Percentiles rank a stretch among this genome's conserved stretches.
Conservation (phyloP, 345 rosid species). For the Lepidium africanum region DNA sequence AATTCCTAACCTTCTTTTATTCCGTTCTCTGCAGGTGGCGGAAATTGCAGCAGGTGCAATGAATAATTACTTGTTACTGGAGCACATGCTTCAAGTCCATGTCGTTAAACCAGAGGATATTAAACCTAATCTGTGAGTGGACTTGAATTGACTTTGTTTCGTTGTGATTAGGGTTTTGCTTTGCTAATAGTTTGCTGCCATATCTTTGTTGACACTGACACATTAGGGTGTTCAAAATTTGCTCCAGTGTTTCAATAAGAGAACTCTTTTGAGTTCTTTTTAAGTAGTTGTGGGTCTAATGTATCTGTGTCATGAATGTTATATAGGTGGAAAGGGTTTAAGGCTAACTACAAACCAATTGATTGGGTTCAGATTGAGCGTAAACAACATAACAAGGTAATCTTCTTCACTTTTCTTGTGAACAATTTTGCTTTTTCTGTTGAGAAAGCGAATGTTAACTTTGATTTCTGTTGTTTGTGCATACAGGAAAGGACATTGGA, state of each 20-base stretch:
- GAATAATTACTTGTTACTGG: constrained; percentile 78
- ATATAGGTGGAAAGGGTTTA: constrained; percentile 77
- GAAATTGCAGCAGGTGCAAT: constrained; percentile 87
- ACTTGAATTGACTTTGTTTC: background rate
- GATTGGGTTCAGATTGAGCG: constrained; percentile 57
- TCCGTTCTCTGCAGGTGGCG: constrained; percentile 55
- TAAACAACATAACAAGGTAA: constrained; percentile 63
- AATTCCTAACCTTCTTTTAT: background rate
- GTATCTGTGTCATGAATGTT: background rate
- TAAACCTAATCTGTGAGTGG: constrained; percentile 72
- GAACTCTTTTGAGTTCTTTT: background rate
- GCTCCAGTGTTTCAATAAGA: background rate
- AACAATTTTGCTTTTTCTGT: background rate
- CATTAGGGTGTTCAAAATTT: background rate
- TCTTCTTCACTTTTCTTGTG: background rate
- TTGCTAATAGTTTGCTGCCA: background rate
- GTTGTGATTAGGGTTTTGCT: background rate
- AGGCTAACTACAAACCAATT: constrained; percentile 46
- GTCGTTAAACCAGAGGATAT: constrained; percentile 59
- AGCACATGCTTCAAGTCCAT: constrained; percentile 78
- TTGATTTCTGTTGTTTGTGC: background rate
- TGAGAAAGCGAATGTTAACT: background rate
- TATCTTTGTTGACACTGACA: background rate
- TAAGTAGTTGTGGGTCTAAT: background rate
- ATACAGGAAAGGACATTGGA: constrained; percentile 82